Evolutionary conservation across 805 yeast species (phyloP), one percentile per base, ranked within the genome.

Genomic region (Lipomyces orientalis): DNA sequence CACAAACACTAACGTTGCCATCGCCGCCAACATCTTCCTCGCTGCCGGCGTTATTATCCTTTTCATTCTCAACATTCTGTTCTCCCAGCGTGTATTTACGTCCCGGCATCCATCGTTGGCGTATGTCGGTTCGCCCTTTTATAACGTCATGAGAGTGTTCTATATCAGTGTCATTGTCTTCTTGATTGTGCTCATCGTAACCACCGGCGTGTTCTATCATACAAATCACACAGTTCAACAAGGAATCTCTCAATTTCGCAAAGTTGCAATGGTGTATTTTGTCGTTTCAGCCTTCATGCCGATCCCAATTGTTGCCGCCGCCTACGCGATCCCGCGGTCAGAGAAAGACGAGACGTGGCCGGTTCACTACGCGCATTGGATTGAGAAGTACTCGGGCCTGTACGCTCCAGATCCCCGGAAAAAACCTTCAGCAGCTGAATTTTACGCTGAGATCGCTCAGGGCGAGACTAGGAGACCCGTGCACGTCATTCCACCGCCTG

Each of bases 291-390:
- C 55, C 8, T 52, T 52, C 22, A 0, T 43, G 25, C 49, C 49
- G 1, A 43, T 22, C 9, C 55, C 10, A 7, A 52, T 52, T 7
- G n/a, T 52, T 16, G 31, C 33, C 31, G 55, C 55, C 34, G 55
- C 55, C n/a, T 52, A 52, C 35, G n/a, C n/a, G 33, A 52, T 52
- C n/a, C 55, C 55, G n/a, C 55, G 19, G 34, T 52, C 55, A 25
- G 34, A 52, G 29, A 16, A 25, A 52, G 55, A 52, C 55, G n/a
- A 10, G 55, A 52, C 35, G 14, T 52, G 55, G 55, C 55, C 55
- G 31, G 34, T 25, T 9, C 55, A 52, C 55, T 52, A 52, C n/a
- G 55, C 55, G 55, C 49, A 25, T 52, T 52, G 55, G 55, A 52
- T 52, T 2, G 34, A 8, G 16, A 52, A 9, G 16, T 52, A 52